Base-by-base conservation (phyloP, 768 basidiomycete species). In the Leccinum olivaceopallidum region DNA sequence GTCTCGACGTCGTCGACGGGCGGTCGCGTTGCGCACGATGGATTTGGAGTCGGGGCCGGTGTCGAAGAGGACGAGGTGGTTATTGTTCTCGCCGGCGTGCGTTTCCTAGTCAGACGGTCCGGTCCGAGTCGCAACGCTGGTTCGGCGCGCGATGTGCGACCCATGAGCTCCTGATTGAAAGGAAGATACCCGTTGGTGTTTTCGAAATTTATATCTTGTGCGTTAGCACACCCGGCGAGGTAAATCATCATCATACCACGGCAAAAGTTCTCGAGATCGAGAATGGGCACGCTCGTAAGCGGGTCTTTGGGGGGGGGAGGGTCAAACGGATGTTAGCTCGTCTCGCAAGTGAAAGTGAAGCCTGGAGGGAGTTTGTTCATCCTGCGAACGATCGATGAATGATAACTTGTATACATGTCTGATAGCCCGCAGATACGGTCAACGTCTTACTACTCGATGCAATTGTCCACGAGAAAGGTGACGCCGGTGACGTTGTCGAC, bases 361-460 rank as follows among this genome's bases (percentile, higher is more conserved):
- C 90, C 90, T 1, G 87, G 82, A 7, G 92, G 92, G 8, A 93
- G 74, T 69, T 85, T 85, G 12, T 87, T 88, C 82, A 93, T 87
- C 90, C 90, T 91, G 61, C 1, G 20, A 26, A 39, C 34, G 44
- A 34, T 34, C 12, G 9, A 30, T 30, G 9, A 24, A 42, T 5
- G 10, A 53, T n/a, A 18, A 12, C 12, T 48, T 51, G 20, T 22
- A 42, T 28, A 18, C 55, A 37, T 20, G 60, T 30, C 22, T 12
- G 13, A 37, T 37, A 37, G 59, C 24, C 22, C 37, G 13, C 36
- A 44, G 32, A 63, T 39, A 18, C 30, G 18, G 26, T 50, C 49
- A 20, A 37, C 26, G 28, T 9, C 56, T n/a, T 65, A 87, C 91
- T 92, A 93, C 86, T 94, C 92, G 37, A 92, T 85, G 59, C 74